phyloP scores from a whole-genome alignment of 2,329 filamentous ascomycete species.

The Cladosporium halotolerans region DNA sequence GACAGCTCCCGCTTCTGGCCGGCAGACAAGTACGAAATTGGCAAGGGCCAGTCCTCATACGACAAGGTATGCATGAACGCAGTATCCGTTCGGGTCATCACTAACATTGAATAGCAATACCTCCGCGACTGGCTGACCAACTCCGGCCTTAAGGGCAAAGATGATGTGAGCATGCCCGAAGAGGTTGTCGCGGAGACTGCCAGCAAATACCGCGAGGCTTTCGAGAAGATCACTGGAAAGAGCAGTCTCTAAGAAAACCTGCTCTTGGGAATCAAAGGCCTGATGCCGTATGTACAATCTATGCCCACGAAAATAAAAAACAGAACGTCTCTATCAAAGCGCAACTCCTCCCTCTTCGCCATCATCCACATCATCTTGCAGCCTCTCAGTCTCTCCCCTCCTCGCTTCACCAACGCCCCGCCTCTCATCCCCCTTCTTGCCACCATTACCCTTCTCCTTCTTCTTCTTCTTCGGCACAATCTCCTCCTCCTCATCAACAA shows the following conservation, averaged over 20 bases:
- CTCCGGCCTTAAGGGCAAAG: slow-evolving; percentile 68
- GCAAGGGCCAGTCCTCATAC: slow-evolving; percentile 72
- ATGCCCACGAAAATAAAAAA: neutral
- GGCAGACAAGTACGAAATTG: slow-evolving; percentile 63
- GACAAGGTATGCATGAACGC: slow-evolving; percentile 55
- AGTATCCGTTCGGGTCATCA: slow-evolving; percentile 12
- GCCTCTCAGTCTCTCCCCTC: neutral
- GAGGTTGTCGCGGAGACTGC: slow-evolving; percentile 64
- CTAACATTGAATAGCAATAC: slow-evolving; percentile 31
- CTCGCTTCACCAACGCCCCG: neutral
- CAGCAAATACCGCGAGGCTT: slow-evolving; percentile 70
- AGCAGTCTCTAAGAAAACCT: neutral
- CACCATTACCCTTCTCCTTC: neutral
- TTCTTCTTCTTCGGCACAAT: neutral
- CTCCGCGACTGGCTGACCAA: slow-evolving; percentile 74
- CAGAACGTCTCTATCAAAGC: neutral
- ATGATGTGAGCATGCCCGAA: slow-evolving; percentile 64
- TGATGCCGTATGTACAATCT: neutral
- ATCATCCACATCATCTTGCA: neutral
- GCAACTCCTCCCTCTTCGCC: slow-evolving; percentile 1
- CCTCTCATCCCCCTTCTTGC: neutral
- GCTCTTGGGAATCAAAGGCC: too few species aligned
- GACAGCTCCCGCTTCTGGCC: slow-evolving; percentile 77
- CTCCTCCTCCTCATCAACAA: slow-evolving; percentile 5
- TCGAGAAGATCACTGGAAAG: slow-evolving; percentile 48